Evolutionary conservation across 345 rosid species (phyloP).

Genomic region (Combretum micranthum): DNA sequence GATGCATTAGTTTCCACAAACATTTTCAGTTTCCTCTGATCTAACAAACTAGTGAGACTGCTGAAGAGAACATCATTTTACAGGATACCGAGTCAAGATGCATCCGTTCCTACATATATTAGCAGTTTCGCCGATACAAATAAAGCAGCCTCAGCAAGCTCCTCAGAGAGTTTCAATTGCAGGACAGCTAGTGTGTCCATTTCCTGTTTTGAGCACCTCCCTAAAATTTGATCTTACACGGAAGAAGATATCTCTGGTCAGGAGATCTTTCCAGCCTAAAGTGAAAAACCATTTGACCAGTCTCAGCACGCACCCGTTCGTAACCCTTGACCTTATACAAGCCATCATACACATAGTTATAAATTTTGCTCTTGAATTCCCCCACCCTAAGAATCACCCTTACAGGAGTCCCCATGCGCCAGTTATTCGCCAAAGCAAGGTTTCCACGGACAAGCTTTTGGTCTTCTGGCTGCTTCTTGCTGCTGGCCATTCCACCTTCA

Average conservation of each 20-base stretch:
- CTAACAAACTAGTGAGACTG: too few species aligned
- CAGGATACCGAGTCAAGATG: too few species aligned
- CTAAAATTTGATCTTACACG: too few species aligned
- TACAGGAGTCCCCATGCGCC: slow-evolving; percentile 2
- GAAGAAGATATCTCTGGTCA: background rate
- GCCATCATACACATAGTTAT: slow-evolving; percentile 15
- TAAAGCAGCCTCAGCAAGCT: too few species aligned
- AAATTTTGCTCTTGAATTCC: background rate
- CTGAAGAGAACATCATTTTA: too few species aligned
- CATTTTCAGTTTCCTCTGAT: too few species aligned
- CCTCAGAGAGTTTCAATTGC: too few species aligned
- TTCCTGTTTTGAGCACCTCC: too few species aligned
- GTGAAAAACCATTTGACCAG: slow-evolving; percentile 6
- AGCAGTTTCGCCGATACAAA: too few species aligned
- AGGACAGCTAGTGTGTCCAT: too few species aligned
- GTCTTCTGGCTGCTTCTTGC: background rate
- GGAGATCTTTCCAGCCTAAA: slow-evolving; percentile 10
- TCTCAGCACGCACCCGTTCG: background rate
- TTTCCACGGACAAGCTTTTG: slow-evolving; percentile 23
- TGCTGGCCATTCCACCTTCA: slow-evolving; percentile 10
- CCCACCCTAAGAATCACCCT: slow-evolving; percentile 14
- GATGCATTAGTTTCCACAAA: too few species aligned
- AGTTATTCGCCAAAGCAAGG: slow-evolving; percentile 16
- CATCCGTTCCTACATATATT: too few species aligned
- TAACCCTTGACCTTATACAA: slow-evolving; percentile 9